Conservation (phyloP, 2,329 filamentous ascomycete genomes). For the Blumeriella jaapii region DNA sequence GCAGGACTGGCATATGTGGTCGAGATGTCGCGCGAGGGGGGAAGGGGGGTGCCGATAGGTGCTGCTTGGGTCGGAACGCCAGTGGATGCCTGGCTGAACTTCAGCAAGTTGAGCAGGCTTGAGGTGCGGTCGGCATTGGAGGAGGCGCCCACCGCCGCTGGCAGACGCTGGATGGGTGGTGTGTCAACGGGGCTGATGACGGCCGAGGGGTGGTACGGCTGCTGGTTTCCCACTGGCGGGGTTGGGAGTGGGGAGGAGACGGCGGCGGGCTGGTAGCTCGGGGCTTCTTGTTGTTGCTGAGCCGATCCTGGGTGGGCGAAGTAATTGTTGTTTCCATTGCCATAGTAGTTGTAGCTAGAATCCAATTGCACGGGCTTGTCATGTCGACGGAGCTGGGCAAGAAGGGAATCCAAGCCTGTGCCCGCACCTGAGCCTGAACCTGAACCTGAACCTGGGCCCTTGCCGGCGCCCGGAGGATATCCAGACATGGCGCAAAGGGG, state of each 20-base stretch:
- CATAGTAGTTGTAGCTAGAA: conserved; percentile 24
- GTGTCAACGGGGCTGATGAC: conserved; percentile 46
- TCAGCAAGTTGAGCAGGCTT: conserved; percentile 52
- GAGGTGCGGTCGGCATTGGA: conserved; percentile 38
- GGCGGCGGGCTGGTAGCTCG: conserved; percentile 42
- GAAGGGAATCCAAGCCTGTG: conserved; percentile 25
- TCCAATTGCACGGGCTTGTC: conserved; percentile 20
- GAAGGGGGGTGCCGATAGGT: conserved; percentile 24
- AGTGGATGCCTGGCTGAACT: conserved; percentile 42
- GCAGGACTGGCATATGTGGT: conserved; percentile 17
- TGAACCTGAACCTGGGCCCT: conserved; percentile 24
- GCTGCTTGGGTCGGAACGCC: conserved; percentile 20
- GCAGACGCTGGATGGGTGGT: conserved; percentile 31
- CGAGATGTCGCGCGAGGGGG: conserved; percentile 22
- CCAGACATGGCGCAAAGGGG: conserved; percentile 27
- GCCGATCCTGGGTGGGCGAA: conserved; percentile 19
- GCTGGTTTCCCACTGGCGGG: conserved; percentile 39
- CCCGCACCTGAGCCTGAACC: too few relatives aligned
- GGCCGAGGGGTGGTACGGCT: conserved; percentile 44
- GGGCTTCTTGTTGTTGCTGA: conserved; percentile 21
- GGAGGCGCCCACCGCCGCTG: conserved; percentile 21
- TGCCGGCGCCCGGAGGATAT: conserved; percentile 22
- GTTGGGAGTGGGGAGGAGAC: conserved; percentile 48
- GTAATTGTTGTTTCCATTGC: conserved; percentile 19
- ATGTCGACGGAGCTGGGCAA: conserved; percentile 25